Evolutionary conservation across 2,329 filamentous ascomycete genomes (phyloP), one percentile per base, ranked within the genome.

Genomic region (Teratosphaeria zuluensis): DNA sequence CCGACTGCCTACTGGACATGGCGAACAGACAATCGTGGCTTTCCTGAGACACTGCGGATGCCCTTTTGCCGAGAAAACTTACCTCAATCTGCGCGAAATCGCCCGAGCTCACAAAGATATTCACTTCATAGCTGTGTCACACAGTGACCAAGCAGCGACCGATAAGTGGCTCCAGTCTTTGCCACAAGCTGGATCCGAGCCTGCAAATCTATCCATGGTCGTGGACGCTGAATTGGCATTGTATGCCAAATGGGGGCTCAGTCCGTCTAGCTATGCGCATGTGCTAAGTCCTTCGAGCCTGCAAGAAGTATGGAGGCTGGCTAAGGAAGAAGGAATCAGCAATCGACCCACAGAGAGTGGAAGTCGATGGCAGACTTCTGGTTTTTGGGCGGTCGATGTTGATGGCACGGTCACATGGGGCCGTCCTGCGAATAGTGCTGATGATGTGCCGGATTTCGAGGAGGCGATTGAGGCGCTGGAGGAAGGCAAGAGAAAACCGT

Each of bases 1-100:
- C 5, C 68, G 69, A 7, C 71, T 87, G n/a, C 79, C 81, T 0
- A 72, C 76, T 51, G 71, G 70, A 28, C 83, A 81, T 11, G 35
- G 35, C 6, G 16, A 14, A 65, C 83, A 84, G 0, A 82, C 80
- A 0, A 69, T 90, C 1, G 73, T 90, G 21, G 79, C 83, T 16
- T 90, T 90, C 66, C 77, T 90, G 5, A 78, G 87, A 35, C 86
- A 90, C 70, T 90, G 86, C 69, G 87, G 87, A 35, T 89, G 86
- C 74, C 87, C 87, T 11, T 89, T 87, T 87, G 79, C 70, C 3
- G 70, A 73, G 58, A 71, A 72, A 55, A 71, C 70, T 8, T 70
- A 87, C 72, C 76, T 77, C 58, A 65, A 69, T 33, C 75, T 88
- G 32, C 78, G 81, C 52, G 70, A 76, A 51, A 69, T 83, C 59